phyloP scores from a whole-genome alignment of 192 early-diverging fungal species.

The Linnemannia exigua region DNA sequence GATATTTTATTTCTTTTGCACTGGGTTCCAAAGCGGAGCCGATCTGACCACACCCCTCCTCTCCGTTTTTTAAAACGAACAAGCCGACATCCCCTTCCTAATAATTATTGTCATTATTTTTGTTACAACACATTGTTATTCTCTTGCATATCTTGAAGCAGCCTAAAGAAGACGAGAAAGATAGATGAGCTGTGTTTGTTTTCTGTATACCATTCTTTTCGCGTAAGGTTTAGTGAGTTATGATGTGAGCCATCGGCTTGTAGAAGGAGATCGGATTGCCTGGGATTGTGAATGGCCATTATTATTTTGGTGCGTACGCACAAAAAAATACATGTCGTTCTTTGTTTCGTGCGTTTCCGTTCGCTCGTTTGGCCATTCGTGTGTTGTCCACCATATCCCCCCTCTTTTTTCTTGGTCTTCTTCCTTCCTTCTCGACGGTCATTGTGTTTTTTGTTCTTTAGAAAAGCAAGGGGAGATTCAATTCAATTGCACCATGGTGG shows the following conservation, averaged over 20 bases:
- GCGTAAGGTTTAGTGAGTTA: background rate
- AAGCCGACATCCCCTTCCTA: slow-evolving; percentile 1
- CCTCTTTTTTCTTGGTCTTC: background rate
- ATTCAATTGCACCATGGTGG: background rate
- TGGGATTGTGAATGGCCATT: background rate
- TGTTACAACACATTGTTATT: background rate
- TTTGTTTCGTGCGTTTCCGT: background rate
- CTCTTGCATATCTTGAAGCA: background rate
- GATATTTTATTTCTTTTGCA: background rate
- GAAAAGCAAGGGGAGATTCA: slow-evolving; percentile 27
- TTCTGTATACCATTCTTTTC: background rate
- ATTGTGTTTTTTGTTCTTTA: background rate
- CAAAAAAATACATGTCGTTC: background rate
- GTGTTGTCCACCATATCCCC: background rate
- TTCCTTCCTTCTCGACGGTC: background rate
- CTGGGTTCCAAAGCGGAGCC: background rate
- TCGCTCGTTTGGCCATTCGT: background rate
- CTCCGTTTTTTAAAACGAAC: slow-evolving; percentile 6
- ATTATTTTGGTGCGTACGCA: background rate
- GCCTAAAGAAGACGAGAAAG: background rate
- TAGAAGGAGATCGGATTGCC: background rate
- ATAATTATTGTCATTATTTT: background rate
- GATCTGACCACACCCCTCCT: slow-evolving; percentile 5
- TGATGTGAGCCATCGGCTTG: background rate
- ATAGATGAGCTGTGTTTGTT: background rate